Evolutionary conservation across 768 basidiomycete species (phyloP), one percentile per base, ranked within the genome.

Genomic region (Chalciporus sphaerocephalus): DNA sequence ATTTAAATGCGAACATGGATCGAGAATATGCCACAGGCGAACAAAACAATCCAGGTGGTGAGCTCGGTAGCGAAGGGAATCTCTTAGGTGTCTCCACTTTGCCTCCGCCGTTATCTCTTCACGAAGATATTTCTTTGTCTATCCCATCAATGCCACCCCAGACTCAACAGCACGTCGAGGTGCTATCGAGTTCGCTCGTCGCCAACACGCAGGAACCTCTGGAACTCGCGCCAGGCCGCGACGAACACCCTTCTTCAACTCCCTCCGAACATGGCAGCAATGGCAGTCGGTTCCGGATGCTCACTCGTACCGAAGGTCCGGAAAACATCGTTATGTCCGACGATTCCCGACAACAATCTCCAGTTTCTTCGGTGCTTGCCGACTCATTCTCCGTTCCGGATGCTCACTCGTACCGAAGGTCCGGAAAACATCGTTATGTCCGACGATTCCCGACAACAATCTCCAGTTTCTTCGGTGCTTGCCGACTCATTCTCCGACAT

Each of bases 191-290:
- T 6, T 7, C 21, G 8, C 1, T 12, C 6, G 30, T 20, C 30
- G 32, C n/a, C 11, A 16, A 13, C 6, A 40, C 22, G 28, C 46
- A 45, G n/a, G 47, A 30, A 8, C 5, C 22, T 21, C 16, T 10
- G 6, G 44, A 45, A n/a, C 30, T 24, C 8, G 42, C 17, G 17
- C 6, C 6, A 24, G 34, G 22, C 23, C 46, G 34, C 24, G 46
- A 40, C 18, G 11, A 45, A 13, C 45, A 48, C 4, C 60, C 65
- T 16, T 65, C 56, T 0, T 56, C 55, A 3, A 53, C 62, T 2
- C 60, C 65, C 1, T 62, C 62, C 0, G 62, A 67, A 28, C 63
- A 55, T n/a, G n/a, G n/a, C n/a, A n/a, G n/a, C n/a, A n/a, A n/a
- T n/a, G n/a, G n/a, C n/a, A n/a, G n/a, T 33, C 51, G 27, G 7